These are phyloP conservation scores for Collybia sordida DNA, from an alignment of 768 basidiomycete species.

Conservation along the genomic window DNA sequence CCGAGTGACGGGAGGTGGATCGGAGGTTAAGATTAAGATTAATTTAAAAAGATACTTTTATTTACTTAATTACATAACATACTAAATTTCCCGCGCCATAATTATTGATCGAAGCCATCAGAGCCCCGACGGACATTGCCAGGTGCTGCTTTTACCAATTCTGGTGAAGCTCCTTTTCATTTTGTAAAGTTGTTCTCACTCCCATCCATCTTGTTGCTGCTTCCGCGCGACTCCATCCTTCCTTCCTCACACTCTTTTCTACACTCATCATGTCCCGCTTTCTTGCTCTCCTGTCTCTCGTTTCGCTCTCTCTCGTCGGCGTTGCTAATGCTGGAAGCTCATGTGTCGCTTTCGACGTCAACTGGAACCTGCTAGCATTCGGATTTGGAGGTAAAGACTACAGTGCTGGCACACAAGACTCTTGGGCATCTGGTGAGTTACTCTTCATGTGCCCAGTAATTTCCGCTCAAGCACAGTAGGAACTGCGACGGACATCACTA, in stretches of 20 bases:
- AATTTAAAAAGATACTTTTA: too few relatives aligned
- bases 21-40: too few relatives aligned
- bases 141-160: background rate
- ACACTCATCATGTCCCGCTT: conserved; percentile 13
- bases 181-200: too few relatives aligned
- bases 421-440: conserved; percentile 61
- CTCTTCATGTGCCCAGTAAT: background rate
- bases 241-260: background rate
- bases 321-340: conserved; percentile 19
- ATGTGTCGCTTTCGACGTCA: conserved; percentile 78
- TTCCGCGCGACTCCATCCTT: conserved; percentile 3
- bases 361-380: conserved; percentile 86
- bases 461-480: conserved; percentile 30
- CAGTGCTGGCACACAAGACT: conserved; percentile 67
- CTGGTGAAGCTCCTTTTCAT: background rate
- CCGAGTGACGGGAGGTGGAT: too few relatives aligned
- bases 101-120: too few relatives aligned
- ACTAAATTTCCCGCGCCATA: too few relatives aligned
- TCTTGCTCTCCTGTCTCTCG: conserved; percentile 9
- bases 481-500: conserved; percentile 64
- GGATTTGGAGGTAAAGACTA: conserved; percentile 85
- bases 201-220: conserved; percentile 1
- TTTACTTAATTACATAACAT: too few relatives aligned
- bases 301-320: conserved; percentile 18
- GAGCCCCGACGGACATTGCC: too few relatives aligned